Evolutionary conservation across 1,139 yeast genomes (phyloP).

Genomic region (Magnusiomyces sp.): DNA sequence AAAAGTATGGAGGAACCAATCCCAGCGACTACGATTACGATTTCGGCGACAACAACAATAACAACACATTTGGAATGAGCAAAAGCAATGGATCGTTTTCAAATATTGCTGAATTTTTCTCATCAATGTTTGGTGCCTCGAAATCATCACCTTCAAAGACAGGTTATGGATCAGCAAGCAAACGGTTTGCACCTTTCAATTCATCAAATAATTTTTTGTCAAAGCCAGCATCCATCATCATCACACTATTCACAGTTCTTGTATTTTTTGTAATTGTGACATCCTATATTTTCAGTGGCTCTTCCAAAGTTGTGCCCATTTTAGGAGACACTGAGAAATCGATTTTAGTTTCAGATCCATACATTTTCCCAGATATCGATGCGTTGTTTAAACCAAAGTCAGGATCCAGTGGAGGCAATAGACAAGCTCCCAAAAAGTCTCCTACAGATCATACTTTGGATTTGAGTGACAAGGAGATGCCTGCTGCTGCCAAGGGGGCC

Average conservation of each 20-base stretch:
- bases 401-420: constrained; percentile 1
- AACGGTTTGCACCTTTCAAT: no score
- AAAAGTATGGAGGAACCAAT: neutral
- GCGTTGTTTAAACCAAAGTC: constrained; percentile 6
- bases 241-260: no score
- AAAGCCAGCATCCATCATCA: no score
- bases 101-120: no score
- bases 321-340: neutral
- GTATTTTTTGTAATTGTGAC: no score
- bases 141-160: no score
- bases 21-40: neutral
- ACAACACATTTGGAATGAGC: no score
- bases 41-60: neutral
- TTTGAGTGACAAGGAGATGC: constrained; percentile 7
- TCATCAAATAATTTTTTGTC: no score
- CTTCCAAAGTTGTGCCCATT: neutral
- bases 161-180: no score
- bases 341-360: constrained; percentile 1
- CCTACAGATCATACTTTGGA: constrained; percentile 9
- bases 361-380: constrained; percentile 7
- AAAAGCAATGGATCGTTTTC: no score
- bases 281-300: neutral
- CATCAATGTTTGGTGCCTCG: no score
- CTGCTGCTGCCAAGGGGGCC: constrained; percentile 8
- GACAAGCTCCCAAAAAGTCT: constrained; percentile 7